These are phyloP conservation scores for Verticillium nonalfalfae DNA, from an alignment of 2,329 filamentous ascomycete species.

Conservation along the genomic window DNA sequence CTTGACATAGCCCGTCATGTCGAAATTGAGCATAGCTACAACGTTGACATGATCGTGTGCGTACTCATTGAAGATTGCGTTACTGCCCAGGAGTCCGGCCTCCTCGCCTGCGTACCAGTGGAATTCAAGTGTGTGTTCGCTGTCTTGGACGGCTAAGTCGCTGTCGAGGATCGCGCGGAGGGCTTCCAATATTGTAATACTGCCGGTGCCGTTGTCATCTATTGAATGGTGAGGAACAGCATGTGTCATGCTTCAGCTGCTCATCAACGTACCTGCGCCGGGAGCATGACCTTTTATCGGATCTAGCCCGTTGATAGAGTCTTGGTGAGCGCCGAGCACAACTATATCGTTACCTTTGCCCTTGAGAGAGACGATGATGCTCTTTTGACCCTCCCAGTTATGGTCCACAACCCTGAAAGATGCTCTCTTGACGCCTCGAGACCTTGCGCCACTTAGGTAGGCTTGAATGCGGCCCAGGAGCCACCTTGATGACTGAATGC, in stretches of 20 bases:
- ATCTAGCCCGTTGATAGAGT: conserved; percentile 52
- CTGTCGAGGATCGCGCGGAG: conserved; percentile 60
- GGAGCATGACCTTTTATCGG: conserved; percentile 18
- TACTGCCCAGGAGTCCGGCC: conserved; percentile 38
- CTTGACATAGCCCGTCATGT: conserved; percentile 37
- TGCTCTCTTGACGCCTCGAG: conserved; percentile 15
- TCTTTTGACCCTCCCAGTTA: conserved; percentile 28
- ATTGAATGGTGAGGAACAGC: neutral
- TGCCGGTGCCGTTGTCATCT: conserved; percentile 35
- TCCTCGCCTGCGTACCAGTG: conserved; percentile 80
- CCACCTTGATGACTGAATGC: conserved; percentile 33
- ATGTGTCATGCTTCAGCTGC: neutral
- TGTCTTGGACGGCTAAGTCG: conserved; percentile 45
- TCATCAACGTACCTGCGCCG: conserved; percentile 19
- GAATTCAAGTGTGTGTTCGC: conserved; percentile 73
- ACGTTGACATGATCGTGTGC: conserved; percentile 28
- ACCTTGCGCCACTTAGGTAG: conserved; percentile 26
- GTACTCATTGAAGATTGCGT: conserved; percentile 35
- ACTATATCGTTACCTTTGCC: conserved; percentile 32
- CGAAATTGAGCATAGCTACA: conserved; percentile 40
- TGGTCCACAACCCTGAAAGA: conserved; percentile 33
- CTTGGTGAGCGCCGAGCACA: conserved; percentile 73
- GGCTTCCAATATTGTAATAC: conserved; percentile 67
- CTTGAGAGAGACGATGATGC: conserved; percentile 32
- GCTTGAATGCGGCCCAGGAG: conserved; percentile 30